phyloP scores from a whole-genome alignment of 116 monocot species.

The Cymodocea nodosa region DNA sequence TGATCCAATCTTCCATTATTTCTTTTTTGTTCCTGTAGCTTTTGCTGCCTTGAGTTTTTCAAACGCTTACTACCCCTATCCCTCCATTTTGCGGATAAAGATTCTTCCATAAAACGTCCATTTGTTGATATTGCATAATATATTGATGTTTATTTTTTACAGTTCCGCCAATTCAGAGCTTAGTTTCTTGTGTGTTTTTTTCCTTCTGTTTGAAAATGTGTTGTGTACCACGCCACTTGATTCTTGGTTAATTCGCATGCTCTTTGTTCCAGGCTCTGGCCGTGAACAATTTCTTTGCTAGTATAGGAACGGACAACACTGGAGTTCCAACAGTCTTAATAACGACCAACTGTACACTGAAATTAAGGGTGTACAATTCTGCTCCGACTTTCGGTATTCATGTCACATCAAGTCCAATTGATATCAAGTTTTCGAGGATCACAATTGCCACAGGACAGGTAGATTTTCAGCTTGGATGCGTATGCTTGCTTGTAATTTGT shows the following conservation, averaged over 20 bases:
- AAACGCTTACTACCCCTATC: too few species aligned
- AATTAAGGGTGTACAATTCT: conserved; percentile 61
- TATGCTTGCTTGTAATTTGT: neutral
- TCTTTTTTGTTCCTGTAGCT: too few species aligned
- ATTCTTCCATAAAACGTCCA: too few species aligned
- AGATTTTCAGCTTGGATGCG: neutral
- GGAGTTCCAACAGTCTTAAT: conserved; percentile 88
- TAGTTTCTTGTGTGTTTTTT: neutral
- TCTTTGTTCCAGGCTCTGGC: conserved; percentile 44
- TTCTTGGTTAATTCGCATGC: too few species aligned
- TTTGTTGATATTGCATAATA: too few species aligned
- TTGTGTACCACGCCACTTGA: neutral
- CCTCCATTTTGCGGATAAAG: too few species aligned
- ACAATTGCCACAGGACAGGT: conserved; percentile 22
- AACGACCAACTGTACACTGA: conserved; percentile 75
- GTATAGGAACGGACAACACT: conserved; percentile 66
- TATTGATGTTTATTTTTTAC: too few species aligned
- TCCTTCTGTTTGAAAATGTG: neutral
- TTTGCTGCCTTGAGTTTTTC: too few species aligned
- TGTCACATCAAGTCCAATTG: conserved; percentile 51
- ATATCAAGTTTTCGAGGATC: conserved; percentile 63
- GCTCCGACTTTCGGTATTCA: conserved; percentile 91
- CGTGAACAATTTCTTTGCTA: conserved; percentile 57
- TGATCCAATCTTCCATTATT: too few species aligned
- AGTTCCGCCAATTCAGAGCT: too few species aligned